Evolutionary conservation across 345 rosid genomes (phyloP).

Genomic region (Ceriops tagal): DNA sequence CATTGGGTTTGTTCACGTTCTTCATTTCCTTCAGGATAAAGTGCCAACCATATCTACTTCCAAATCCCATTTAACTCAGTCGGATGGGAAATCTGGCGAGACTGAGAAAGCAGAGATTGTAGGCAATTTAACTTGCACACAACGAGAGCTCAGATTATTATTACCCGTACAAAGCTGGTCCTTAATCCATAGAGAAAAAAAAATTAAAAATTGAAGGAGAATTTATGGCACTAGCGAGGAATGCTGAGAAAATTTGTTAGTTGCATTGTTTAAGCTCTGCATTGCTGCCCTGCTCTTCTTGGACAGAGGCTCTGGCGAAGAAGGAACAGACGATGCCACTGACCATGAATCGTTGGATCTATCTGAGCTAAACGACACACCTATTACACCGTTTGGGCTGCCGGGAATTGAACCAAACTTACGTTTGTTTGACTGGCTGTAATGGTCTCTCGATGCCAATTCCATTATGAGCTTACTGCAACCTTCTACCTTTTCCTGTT

Average conservation of each 20-base stretch:
- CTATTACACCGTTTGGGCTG: conserved; percentile 70
- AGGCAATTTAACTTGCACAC: conserved; percentile 48
- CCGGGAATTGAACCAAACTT: conserved; percentile 49
- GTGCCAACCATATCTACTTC: conserved; percentile 58
- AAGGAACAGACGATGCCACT: conserved; percentile 42
- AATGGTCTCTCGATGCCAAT: conserved; percentile 19
- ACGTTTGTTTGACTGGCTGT: conserved; percentile 44
- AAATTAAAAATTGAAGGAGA: neutral
- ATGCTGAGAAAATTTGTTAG: conserved; percentile 28
- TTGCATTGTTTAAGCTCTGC: conserved; percentile 21
- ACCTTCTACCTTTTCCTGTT: conserved; percentile 56
- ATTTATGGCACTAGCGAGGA: conserved; percentile 33
- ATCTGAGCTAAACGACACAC: conserved; percentile 52
- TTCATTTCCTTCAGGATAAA: conserved; percentile 33
- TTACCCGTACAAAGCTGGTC: conserved; percentile 25
- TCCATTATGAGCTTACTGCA: conserved; percentile 54
- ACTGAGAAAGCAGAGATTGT: conserved; percentile 47
- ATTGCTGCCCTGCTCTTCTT: conserved; percentile 43
- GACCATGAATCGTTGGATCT: conserved; percentile 54
- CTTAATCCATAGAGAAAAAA: neutral
- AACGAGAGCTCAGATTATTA: conserved; percentile 8
- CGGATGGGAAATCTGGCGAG: neutral
- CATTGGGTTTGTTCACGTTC: conserved; percentile 19
- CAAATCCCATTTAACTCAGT: conserved; percentile 17
- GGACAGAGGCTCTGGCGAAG: conserved; percentile 51